Conservation (phyloP, 140 eudicot species). For the Oenanthe javanica region DNA sequence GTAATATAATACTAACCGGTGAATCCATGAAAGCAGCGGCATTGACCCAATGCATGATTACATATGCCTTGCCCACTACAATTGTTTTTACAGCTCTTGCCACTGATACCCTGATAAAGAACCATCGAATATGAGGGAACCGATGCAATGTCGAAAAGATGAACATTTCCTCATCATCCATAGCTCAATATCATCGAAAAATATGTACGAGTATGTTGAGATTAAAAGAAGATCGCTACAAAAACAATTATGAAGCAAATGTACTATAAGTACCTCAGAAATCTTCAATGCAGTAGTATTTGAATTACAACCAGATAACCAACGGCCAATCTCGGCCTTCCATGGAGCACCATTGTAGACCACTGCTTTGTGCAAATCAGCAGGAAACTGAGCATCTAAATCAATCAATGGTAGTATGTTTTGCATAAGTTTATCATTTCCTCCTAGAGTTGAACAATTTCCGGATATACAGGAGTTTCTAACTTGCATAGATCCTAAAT, state of each 20-base stretch:
- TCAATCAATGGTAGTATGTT: conserved; percentile 22
- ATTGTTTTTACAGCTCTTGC: conserved; percentile 60
- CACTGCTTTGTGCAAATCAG: conserved; percentile 71
- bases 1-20: conserved; percentile 48
- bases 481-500: conserved; percentile 46
- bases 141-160: background rate
- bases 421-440: conserved; percentile 15
- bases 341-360: conserved; percentile 91
- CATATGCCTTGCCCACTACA: conserved; percentile 92
- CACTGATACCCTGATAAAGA: conserved; percentile 52
- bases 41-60: conserved; percentile 76
- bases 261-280: conserved; percentile 48
- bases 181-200: background rate
- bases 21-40: conserved; percentile 94
- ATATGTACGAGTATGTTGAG: background rate
- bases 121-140: conserved; percentile 15
- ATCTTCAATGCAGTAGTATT: conserved; percentile 39
- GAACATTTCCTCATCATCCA: background rate
- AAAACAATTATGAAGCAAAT: background rate
- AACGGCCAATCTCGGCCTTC: conserved; percentile 82
- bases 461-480: conserved; percentile 38
- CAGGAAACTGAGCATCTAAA: conserved; percentile 48
- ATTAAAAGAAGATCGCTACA: background rate
- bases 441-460: conserved; percentile 28
- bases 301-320: conserved; percentile 82